These are phyloP conservation scores for Penicillium odoratum DNA, from an alignment of 495 filamentous ascomycete genomes.

Conservation along the genomic window DNA sequence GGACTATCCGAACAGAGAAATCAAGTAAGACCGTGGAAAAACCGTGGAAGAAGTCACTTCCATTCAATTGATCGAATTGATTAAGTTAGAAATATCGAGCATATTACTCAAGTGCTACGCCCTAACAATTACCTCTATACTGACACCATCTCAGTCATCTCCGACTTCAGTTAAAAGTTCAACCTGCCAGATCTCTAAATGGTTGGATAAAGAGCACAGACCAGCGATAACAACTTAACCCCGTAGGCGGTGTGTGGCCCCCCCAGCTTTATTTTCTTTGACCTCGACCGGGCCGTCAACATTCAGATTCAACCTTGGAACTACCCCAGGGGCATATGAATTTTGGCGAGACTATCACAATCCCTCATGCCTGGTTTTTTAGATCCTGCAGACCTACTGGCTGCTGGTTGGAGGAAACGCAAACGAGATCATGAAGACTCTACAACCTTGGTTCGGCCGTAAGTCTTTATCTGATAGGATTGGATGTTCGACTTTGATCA, in stretches of 20 bases:
- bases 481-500: not conserved
- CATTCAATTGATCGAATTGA: no score
- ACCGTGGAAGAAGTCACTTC: no score
- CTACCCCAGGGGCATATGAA: not conserved
- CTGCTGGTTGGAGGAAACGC: slow-evolving; percentile 32
- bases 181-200: no score
- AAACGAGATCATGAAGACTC: slow-evolving; percentile 37
- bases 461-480: slow-evolving; percentile 15
- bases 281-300: slow-evolving; percentile 1
- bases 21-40: no score
- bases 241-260: not conserved
- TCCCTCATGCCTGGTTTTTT: slow-evolving; percentile 29
- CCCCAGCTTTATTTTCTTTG: slow-evolving; percentile 17
- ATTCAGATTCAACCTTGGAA: not conserved
- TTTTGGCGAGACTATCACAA: slow-evolving; percentile 4
- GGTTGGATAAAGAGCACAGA: not conserved
- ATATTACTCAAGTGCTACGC: no score
- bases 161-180: no score
- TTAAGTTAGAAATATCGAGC: no score
- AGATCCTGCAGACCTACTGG: slow-evolving; percentile 21
- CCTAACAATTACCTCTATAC: no score
- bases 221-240: not conserved
- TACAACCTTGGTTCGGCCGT: slow-evolving; percentile 27
- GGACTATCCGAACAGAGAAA: no score
- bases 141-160: no score